Evolutionary conservation across 2,329 filamentous ascomycete genomes (phyloP).

Genomic region (Orbilia blumenaviensis): DNA sequence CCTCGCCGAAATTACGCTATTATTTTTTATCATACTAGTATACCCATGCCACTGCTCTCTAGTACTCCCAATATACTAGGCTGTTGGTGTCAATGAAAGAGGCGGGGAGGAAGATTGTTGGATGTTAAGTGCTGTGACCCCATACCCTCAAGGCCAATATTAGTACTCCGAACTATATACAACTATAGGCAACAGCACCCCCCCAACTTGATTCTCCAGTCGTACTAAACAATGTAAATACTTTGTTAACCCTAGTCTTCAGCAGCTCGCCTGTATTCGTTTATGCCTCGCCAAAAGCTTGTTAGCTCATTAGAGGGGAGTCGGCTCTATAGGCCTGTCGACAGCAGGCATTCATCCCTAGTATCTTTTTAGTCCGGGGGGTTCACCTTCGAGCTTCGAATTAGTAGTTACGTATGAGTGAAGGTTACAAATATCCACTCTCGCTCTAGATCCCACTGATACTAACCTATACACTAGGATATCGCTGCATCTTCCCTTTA

Average conservation of each 20-base stretch:
- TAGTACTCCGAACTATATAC: neutral
- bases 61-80: neutral
- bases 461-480: neutral
- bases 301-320: neutral
- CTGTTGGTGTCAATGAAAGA: neutral
- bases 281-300: neutral
- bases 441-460: neutral
- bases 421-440: too few species aligned
- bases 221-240: neutral
- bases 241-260: neutral
- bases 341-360: neutral
- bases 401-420: too few species aligned
- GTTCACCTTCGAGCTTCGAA: too few species aligned
- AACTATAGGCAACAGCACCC: neutral
- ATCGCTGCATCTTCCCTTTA: neutral
- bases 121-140: neutral
- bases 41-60: neutral
- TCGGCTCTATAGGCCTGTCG: neutral
- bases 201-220: neutral
- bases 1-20: constrained; percentile 16
- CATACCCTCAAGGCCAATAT: neutral
- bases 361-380: too few species aligned
- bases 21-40: neutral
- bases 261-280: neutral
- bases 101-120: neutral